Evolutionary conservation across 2,329 filamentous ascomycete species (phyloP).

Genomic region (Coleophoma eucalyptorum): DNA sequence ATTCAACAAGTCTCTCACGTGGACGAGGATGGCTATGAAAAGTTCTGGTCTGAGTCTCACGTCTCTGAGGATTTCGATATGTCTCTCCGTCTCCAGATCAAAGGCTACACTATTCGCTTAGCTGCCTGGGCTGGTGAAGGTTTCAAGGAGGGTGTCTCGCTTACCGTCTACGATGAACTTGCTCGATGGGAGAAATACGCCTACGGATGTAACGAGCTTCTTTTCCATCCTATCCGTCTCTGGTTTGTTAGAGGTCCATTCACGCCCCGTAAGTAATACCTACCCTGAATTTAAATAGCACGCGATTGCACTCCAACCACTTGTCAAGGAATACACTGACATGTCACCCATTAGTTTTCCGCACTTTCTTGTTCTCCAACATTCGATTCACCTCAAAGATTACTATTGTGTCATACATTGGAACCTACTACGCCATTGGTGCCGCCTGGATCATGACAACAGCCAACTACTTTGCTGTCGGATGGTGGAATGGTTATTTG

Average conservation of each 20-base stretch:
- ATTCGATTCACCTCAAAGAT: constrained; percentile 75
- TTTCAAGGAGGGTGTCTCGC: constrained; percentile 79
- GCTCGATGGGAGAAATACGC: constrained; percentile 86
- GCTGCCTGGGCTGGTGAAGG: constrained; percentile 71
- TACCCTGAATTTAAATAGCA: no score
- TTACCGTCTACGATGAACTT: constrained; percentile 82
- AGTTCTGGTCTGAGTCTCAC: constrained; percentile 78
- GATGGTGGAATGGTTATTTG: constrained; percentile 73
- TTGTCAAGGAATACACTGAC: no score
- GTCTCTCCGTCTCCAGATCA: constrained; percentile 71
- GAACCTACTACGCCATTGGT: constrained; percentile 76
- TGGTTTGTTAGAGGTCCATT: constrained; percentile 75
- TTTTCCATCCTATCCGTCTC: constrained; percentile 73
- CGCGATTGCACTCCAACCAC: no score
- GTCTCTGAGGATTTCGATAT: constrained; percentile 83
- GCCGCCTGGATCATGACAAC: constrained; percentile 72
- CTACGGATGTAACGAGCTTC: constrained; percentile 77
- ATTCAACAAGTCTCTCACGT: constrained; percentile 70
- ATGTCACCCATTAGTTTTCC: constrained; percentile 47
- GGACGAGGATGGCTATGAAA: constrained; percentile 69
- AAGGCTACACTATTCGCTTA: constrained; percentile 69
- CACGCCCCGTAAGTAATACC: constrained; percentile 45
- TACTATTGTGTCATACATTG: constrained; percentile 73
- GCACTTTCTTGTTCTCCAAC: constrained; percentile 66
- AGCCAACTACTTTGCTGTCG: constrained; percentile 71